Percentiles rank a stretch among this genome's conserved stretches.
These are phyloP conservation scores for Mycena alexandri DNA, from an alignment of 768 basidiomycete species.

Conservation along the genomic window DNA sequence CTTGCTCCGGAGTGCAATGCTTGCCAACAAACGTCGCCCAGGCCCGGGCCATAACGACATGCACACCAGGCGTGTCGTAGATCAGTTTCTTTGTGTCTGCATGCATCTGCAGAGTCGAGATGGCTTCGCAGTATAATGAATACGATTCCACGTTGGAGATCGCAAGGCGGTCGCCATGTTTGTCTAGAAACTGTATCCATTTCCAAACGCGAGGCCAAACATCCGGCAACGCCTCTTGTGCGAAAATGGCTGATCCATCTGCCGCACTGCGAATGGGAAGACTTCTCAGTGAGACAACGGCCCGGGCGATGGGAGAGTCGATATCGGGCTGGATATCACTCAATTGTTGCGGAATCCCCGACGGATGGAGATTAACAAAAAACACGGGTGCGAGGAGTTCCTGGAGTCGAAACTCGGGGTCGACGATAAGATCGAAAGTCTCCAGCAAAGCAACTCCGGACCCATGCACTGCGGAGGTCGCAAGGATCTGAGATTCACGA, in stretches of 20 bases:
- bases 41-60: neutral
- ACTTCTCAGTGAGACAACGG: neutral
- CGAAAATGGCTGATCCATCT: neutral
- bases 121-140: neutral
- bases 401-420: neutral
- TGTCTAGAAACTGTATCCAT: conserved; percentile 4
- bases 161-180: neutral
- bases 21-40: conserved; percentile 7
- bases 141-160: neutral
- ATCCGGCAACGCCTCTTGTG: neutral
- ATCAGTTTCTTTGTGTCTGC: neutral
- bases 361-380: conserved; percentile 7
- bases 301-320: neutral
- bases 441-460: neutral
- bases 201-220: conserved; percentile 11
- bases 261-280: neutral
- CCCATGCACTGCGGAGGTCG: neutral
- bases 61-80: neutral
- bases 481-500: neutral
- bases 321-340: too few relatives aligned
- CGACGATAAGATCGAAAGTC: neutral
- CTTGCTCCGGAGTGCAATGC: neutral
- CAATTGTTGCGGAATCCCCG: neutral
- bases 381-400: conserved; percentile 2
- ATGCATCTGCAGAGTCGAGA: neutral